Conservation (phyloP, 495 filamentous ascomycete species). For the Aspergillus carlsbadensis region DNA sequence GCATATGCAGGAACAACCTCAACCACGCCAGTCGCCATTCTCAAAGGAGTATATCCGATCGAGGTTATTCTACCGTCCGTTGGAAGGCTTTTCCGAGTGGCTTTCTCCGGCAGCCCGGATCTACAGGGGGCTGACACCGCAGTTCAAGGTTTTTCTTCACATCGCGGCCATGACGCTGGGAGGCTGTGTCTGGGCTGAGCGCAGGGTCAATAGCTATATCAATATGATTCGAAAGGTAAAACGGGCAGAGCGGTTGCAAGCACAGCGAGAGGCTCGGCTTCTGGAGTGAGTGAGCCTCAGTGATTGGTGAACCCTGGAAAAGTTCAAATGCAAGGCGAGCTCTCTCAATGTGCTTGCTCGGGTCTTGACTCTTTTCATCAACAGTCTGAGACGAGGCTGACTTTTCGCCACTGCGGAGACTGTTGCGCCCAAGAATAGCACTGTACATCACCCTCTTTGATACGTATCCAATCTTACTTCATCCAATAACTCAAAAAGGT, state of each 20-base stretch:
- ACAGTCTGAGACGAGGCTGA: background rate
- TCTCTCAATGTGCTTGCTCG: background rate
- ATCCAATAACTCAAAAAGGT: background rate
- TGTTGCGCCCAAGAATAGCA: background rate
- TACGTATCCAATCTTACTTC: background rate
- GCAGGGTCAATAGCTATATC: conserved; percentile 65
- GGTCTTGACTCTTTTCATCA: conserved; percentile 3
- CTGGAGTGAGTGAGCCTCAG: conserved; percentile 19
- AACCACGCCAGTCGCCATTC: conserved; percentile 29
- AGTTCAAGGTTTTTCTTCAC: conserved; percentile 91
- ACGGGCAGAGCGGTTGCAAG: conserved; percentile 59
- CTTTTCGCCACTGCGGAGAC: background rate
- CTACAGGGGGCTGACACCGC: conserved; percentile 78
- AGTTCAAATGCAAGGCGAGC: background rate
- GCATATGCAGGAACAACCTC: conserved; percentile 9
- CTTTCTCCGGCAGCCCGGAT: conserved; percentile 58
- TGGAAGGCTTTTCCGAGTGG: conserved; percentile 46
- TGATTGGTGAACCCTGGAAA: no score
- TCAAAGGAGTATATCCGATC: conserved; percentile 39
- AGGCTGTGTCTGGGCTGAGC: conserved; percentile 80
- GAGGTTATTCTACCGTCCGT: conserved; percentile 41
- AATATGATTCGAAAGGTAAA: conserved; percentile 53
- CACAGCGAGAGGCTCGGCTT: conserved; percentile 53
- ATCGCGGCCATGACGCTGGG: conserved; percentile 87
- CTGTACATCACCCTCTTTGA: conserved; percentile 3